Conservation (phyloP, 2,329 filamentous ascomycete species). For the Colletotrichum shisoi region DNA sequence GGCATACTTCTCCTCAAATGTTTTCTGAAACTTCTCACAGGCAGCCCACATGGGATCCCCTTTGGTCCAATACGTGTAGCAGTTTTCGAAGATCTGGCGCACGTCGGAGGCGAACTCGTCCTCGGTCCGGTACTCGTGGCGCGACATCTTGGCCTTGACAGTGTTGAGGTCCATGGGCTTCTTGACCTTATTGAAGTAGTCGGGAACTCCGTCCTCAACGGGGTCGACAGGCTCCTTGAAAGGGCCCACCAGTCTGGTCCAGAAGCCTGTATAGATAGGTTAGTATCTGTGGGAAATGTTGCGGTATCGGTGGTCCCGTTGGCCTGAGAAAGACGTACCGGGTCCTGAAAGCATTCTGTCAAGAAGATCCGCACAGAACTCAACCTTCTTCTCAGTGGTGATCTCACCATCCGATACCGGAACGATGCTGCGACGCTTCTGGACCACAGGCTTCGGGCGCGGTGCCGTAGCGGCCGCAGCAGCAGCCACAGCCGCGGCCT, state of each 20-base stretch:
- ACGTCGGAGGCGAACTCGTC: conserved; percentile 66
- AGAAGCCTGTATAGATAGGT: conserved; percentile 60
- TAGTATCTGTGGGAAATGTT: conserved; percentile 17
- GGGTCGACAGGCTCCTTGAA: conserved; percentile 69
- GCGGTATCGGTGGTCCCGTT: not conserved
- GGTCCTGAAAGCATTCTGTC: conserved; percentile 69
- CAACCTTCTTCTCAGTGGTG: conserved; percentile 53
- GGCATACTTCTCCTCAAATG: conserved; percentile 66
- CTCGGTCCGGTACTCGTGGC: conserved; percentile 58
- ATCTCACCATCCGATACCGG: conserved; percentile 41
- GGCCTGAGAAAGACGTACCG: conserved; percentile 50
- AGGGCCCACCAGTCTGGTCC: conserved; percentile 70
- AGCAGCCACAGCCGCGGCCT: conserved; percentile 38
- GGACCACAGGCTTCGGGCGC: conserved; percentile 46
- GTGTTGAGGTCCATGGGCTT: conserved; percentile 69
- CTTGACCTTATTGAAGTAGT: conserved; percentile 68
- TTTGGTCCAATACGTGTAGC: conserved; percentile 69
- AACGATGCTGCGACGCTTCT: conserved; percentile 49
- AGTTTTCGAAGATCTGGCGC: conserved; percentile 69
- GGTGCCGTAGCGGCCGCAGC: conserved; percentile 41
- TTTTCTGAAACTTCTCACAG: conserved; percentile 66
- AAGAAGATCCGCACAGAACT: conserved; percentile 66
- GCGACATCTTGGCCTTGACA: conserved; percentile 68
- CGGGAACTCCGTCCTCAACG: conserved; percentile 63
- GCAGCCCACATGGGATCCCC: conserved; percentile 63